Evolutionary conservation across 208 protist species (phyloP).

Genomic region (Acanthamoeba castellanii): DNA sequence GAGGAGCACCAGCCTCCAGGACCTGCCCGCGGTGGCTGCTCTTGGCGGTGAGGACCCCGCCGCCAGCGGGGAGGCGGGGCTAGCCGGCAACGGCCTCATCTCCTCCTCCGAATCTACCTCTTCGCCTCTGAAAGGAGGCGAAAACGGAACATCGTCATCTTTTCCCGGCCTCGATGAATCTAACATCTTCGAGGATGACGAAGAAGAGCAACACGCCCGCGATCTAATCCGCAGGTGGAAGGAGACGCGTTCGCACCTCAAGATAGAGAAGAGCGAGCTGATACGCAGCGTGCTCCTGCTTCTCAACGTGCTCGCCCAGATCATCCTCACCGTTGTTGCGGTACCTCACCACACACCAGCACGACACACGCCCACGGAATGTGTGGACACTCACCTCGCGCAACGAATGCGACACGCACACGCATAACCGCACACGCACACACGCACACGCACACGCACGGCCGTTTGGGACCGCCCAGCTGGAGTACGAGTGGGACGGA

Average conservation of each 20-base stretch:
- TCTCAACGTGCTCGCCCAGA: slow-evolving; percentile 14
- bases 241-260: background rate
- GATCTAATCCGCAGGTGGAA: slow-evolving; percentile 24
- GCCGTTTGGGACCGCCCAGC: background rate
- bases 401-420: background rate
- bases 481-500: slow-evolving; percentile 51
- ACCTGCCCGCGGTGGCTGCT: background rate
- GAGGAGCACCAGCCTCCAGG: background rate
- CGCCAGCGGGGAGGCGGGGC: too few relatives aligned
- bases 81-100: too few relatives aligned
- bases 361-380: background rate
- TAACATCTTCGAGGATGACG: background rate
- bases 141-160: background rate
- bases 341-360: background rate
- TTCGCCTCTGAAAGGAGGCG: background rate
- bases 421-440: too few relatives aligned
- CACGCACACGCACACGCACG: too few relatives aligned
- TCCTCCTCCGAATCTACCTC: background rate
- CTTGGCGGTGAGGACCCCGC: background rate
- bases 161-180: background rate
- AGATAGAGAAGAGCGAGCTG: slow-evolving; percentile 26
- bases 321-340: slow-evolving; percentile 31
- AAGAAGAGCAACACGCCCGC: background rate
- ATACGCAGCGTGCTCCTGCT: background rate
- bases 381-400: background rate